Evolutionary conservation across 176 grass and related monocot species (phyloP).

Genomic region (Lolium multiflorum): DNA sequence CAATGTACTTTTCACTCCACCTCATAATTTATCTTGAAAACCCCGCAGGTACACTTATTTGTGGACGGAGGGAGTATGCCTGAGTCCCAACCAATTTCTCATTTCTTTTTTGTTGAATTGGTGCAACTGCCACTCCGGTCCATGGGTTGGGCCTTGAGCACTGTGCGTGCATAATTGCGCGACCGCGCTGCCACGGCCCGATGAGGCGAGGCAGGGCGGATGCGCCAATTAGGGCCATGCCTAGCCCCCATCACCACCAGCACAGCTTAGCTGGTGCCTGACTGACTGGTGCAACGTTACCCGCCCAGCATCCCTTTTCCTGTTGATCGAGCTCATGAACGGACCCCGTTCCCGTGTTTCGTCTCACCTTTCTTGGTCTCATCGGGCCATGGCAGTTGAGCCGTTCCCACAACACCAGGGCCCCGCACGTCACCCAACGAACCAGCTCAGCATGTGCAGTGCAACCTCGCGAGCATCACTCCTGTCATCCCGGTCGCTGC

Average conservation of each 20-base stretch:
- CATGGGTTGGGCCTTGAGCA: background rate
- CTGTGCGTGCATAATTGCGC: background rate
- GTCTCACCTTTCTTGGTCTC: background rate
- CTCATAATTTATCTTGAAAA: too few relatives aligned
- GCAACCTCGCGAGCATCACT: background rate
- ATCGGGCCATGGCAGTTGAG: background rate
- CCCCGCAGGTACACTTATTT: too few relatives aligned
- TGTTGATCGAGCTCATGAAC: background rate
- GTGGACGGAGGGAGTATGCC: too few relatives aligned
- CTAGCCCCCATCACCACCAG: conserved; percentile 25
- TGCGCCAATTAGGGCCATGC: conserved; percentile 25
- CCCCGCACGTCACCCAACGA: conserved; percentile 17
- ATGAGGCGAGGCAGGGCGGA: conserved; percentile 26
- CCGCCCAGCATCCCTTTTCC: conserved; percentile 23
- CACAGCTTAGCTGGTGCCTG: conserved; percentile 49
- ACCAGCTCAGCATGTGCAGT: conserved; percentile 46
- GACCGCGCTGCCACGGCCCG: background rate
- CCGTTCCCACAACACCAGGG: background rate
- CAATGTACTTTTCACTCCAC: too few relatives aligned
- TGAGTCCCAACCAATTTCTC: too few relatives aligned
- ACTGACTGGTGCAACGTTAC: background rate
- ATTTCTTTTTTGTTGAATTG: too few relatives aligned
- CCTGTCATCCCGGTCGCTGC: background rate
- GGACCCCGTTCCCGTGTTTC: too few relatives aligned
- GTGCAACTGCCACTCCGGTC: too few relatives aligned